phyloP scores from a whole-genome alignment of 768 basidiomycete species.

The Strobilomyces confusus region DNA sequence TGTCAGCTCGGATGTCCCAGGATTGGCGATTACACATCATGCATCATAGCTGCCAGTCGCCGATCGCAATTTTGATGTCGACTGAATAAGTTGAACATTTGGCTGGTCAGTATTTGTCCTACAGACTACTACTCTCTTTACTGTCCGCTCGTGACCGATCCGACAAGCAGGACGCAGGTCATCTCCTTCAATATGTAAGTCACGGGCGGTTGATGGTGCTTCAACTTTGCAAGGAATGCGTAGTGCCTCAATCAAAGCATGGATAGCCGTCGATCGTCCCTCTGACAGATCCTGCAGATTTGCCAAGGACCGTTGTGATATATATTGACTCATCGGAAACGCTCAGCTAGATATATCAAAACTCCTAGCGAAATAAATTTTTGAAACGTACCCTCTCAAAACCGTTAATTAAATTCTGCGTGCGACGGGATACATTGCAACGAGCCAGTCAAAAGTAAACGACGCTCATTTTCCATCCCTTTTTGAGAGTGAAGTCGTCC shows the following conservation, averaged over 20 bases:
- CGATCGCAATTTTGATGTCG: too few species aligned
- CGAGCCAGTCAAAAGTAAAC: conserved; percentile 47
- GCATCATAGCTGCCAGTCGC: too few species aligned
- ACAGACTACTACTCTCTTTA: neutral
- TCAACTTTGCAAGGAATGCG: neutral
- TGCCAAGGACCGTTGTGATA: neutral
- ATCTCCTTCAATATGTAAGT: neutral
- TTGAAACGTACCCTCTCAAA: neutral
- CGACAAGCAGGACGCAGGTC: neutral
- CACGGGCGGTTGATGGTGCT: too few species aligned
- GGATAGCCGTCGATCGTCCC: neutral
- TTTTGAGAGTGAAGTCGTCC: conserved; percentile 84
- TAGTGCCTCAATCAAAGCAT: neutral
- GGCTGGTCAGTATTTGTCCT: too few species aligned
- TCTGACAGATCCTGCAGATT: neutral
- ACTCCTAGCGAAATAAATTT: neutral
- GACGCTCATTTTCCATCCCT: conserved; percentile 81
- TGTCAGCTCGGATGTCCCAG: conserved; percentile 2
- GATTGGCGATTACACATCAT: conserved; percentile 11
- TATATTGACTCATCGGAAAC: neutral
- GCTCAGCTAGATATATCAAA: neutral
- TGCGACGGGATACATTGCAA: conserved; percentile 11
- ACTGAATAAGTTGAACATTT: too few species aligned
- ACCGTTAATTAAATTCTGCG: conserved; percentile 3
- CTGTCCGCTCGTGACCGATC: neutral